These are phyloP conservation scores for Pleurotus salmoneostramineus DNA, from an alignment of 768 basidiomycete genomes.

Conservation along the genomic window DNA sequence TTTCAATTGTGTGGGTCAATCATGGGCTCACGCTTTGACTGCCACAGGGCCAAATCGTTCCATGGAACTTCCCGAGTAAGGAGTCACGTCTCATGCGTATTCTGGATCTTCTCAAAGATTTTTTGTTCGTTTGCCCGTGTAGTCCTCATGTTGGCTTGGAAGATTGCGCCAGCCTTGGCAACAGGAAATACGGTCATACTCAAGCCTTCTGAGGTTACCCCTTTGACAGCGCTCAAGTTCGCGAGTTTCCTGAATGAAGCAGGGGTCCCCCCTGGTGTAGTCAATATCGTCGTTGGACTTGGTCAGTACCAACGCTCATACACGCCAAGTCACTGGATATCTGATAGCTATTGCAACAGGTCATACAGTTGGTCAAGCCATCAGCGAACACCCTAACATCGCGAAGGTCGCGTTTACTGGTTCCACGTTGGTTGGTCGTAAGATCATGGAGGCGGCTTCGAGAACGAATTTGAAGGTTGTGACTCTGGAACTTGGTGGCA, in stretches of 20 bases:
- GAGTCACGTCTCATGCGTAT: slow-evolving; percentile 10
- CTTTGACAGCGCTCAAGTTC: slow-evolving; percentile 47
- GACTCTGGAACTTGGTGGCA: slow-evolving; percentile 73
- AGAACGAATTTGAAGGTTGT: slow-evolving; percentile 66
- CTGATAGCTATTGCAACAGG: slow-evolving; percentile 23
- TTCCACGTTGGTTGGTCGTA: slow-evolving; percentile 57
- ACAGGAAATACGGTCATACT: slow-evolving; percentile 61
- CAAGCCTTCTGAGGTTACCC: slow-evolving; percentile 65
- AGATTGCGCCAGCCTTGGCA: slow-evolving; percentile 25
- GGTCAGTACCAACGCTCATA: slow-evolving; percentile 21
- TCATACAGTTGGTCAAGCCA: slow-evolving; percentile 48
- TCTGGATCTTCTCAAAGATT: slow-evolving; percentile 8
- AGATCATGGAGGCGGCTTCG: slow-evolving; percentile 62
- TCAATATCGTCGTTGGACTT: slow-evolving; percentile 57
- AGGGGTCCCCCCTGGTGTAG: slow-evolving; percentile 59
- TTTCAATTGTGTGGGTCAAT: background rate
- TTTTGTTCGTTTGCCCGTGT: background rate
- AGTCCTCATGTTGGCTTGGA: slow-evolving; percentile 21
- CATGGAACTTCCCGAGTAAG: slow-evolving; percentile 50
- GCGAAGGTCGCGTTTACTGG: slow-evolving; percentile 73
- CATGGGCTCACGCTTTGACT: background rate
- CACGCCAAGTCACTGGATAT: background rate
- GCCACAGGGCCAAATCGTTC: slow-evolving; percentile 45
- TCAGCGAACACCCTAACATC: slow-evolving; percentile 50
- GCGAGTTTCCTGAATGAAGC: slow-evolving; percentile 47